phyloP scores from a whole-genome alignment of 2,329 filamentous ascomycete genomes.

The Aphanocladium album region DNA sequence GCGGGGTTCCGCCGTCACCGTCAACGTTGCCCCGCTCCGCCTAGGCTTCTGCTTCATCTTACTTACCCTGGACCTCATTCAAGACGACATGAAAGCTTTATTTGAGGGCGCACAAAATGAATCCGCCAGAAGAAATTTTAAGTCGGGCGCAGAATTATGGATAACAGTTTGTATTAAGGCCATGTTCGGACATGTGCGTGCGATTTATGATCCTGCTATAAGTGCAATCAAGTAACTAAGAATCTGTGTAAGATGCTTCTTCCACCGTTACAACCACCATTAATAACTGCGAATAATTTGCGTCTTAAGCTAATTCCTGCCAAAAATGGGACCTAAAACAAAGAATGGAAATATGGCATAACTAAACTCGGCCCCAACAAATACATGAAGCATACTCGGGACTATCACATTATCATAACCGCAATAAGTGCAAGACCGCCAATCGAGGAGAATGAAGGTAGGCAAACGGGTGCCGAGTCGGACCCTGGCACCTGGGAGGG shows the following conservation, averaged over 20 bases:
- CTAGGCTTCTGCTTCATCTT: not conserved
- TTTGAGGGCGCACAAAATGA: not conserved
- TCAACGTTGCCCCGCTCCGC: conserved; percentile 10
- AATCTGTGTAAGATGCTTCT: conserved; percentile 7
- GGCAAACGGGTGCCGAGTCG: conserved; percentile 19
- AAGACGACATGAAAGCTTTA: not conserved
- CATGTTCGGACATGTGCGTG: conserved; percentile 3
- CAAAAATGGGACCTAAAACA: conserved; percentile 16
- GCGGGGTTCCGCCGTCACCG: conserved; percentile 5
- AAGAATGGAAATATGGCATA: conserved; percentile 14
- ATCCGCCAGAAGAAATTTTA: not conserved
- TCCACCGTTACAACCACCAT: conserved; percentile 8
- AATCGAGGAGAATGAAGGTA: conserved; percentile 20
- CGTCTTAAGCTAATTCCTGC: conserved; percentile 14
- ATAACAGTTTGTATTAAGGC: not conserved
- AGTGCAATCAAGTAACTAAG: conserved; percentile 13
- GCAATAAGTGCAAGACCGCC: conserved; percentile 24
- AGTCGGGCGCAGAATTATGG: no score
- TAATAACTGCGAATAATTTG: conserved; percentile 9
- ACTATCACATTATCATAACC: conserved; percentile 21
- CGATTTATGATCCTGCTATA: conserved; percentile 5
- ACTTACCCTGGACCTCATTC: not conserved
- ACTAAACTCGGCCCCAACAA: conserved; percentile 14
- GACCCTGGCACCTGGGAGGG: conserved; percentile 26
- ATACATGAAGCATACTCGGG: conserved; percentile 1